Percentiles rank a stretch among this genome's conserved stretches.
These are phyloP conservation scores for Globisporangium iwayamae DNA, from an alignment of 352 stramenopile species.

Conservation along the genomic window DNA sequence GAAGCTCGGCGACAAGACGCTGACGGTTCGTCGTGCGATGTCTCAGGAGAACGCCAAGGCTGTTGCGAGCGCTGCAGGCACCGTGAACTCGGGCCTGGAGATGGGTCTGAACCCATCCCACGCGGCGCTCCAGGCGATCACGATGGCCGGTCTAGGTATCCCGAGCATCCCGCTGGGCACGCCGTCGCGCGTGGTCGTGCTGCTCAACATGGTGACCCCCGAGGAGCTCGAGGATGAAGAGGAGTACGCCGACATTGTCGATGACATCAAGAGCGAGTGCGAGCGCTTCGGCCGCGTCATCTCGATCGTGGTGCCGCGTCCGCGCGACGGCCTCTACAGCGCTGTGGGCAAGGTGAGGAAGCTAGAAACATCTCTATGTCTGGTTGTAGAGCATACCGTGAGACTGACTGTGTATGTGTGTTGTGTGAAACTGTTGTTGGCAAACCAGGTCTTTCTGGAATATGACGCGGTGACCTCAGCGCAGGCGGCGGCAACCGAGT, in stretches of 20 bases:
- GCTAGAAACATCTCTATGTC: not conserved
- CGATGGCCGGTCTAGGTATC: conserved; percentile 47
- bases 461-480: conserved; percentile 85
- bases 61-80: conserved; percentile 56
- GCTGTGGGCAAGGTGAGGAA: conserved; percentile 59
- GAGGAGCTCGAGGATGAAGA: conserved; percentile 95
- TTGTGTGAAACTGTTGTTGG: conserved; percentile 1
- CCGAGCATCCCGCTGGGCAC: conserved; percentile 51
- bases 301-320: conserved; percentile 75
- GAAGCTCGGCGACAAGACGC: conserved; percentile 88
- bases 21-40: conserved; percentile 88
- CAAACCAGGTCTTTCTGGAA: conserved; percentile 89
- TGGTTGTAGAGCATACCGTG: not conserved
- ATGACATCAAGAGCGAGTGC: conserved; percentile 97
- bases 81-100: conserved; percentile 61
- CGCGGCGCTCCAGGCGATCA: conserved; percentile 68
- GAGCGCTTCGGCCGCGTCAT: conserved; percentile 81
- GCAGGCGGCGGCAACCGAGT: conserved; percentile 74
- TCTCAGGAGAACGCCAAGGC: conserved; percentile 69
- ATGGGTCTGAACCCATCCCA: conserved; percentile 67
- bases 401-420: conserved; percentile 22
- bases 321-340: conserved; percentile 50
- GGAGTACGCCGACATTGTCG: conserved; percentile 93
- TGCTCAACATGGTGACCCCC: conserved; percentile 97
- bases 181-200: conserved; percentile 87